Evolutionary conservation across 169 alveolate species (phyloP), one percentile per base, ranked within the genome.

Genomic region (Plasmodium sp.): DNA sequence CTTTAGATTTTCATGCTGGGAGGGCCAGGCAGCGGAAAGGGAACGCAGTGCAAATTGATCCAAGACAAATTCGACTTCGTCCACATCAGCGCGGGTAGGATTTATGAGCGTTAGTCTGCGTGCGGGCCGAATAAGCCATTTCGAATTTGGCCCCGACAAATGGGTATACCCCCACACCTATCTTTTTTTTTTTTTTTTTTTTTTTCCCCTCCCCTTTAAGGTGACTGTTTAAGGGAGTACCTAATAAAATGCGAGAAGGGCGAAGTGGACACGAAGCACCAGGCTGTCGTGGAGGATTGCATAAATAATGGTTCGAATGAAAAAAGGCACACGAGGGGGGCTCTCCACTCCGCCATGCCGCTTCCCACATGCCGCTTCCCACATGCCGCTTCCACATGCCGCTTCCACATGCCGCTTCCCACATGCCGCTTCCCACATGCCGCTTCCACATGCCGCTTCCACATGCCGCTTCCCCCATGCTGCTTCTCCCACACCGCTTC

Each of bases 51-150:
- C 84, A 84, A 90, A 56, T 51, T 91, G 45, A 92, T 97, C 58
- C 95, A 90, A 58, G 96, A 95, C 74, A 75, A 77, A 48, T 97
- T 91, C 83, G 96, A 98, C 33, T 97, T 98, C 92, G 92, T 91
- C 88, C 99, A 98, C 93, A 90, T 98, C 27, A 98, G 99, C 74
- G 99, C 99, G 36, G 99, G 99, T 33, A 96, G 82, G 67, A 81
- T 22, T 22, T 62, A 12, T 62, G n/a, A 0, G 22, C 72, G 58
- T 10, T 48, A 48, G 58, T 48, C 58, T 10, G n/a, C n/a, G 3
- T n/a, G 12, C 5, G 9, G 58, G 58, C 58, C 16, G 0, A 48
- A 48, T 48, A 10, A 2, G 5, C 75, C 75, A 22, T 62, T 62
- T 62, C 14, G 14, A 62, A 48, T 48, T 62, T 62, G 16, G 75